A percentile compares a stretch with the other conserved stretches of the same genome.
Conservation (phyloP, 352 stramenopile genomes). For the Phytophthora constricta region DNA sequence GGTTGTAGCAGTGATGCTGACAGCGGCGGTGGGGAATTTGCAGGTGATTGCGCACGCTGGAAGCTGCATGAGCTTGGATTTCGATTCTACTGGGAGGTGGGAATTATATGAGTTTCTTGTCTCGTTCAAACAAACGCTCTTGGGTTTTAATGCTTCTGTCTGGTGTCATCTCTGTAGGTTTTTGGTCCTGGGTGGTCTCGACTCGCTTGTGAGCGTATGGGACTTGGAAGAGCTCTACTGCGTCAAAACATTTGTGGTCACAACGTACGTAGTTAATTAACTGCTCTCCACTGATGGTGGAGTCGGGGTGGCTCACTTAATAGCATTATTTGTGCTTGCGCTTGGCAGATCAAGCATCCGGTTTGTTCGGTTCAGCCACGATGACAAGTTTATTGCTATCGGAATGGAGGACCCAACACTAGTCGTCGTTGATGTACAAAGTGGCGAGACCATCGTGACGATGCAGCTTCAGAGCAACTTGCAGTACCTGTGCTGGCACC, state of each 20-base stretch:
- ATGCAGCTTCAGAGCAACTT: slow-evolving; percentile 74
- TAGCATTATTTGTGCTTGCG: not conserved
- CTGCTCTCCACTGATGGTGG: not conserved
- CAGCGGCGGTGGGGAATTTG: slow-evolving; percentile 3
- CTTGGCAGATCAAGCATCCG: slow-evolving; percentile 75
- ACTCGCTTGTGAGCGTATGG: slow-evolving; percentile 87
- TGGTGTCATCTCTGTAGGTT: slow-evolving; percentile 50
- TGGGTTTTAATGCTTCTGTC: not conserved
- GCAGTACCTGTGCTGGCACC: slow-evolving; percentile 86
- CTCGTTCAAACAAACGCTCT: not conserved
- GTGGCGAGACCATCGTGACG: slow-evolving; percentile 60
- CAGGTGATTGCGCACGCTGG: slow-evolving; percentile 80
- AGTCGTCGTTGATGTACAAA: slow-evolving; percentile 69
- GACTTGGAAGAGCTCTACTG: slow-evolving; percentile 89
- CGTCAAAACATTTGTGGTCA: slow-evolving; percentile 82
- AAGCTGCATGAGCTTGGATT: slow-evolving; percentile 83
- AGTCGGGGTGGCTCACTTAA: not conserved
- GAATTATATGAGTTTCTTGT: not conserved
- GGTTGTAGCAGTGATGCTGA: not conserved
- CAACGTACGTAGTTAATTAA: slow-evolving; percentile 54
- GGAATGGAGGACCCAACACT: slow-evolving; percentile 80
- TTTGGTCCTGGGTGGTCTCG: slow-evolving; percentile 77
- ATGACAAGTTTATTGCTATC: slow-evolving; percentile 75
- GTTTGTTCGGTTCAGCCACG: slow-evolving; percentile 80
- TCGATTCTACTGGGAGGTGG: slow-evolving; percentile 79